Base-by-base conservation (phyloP, 352 stramenopile species). In the Phytopythium montanum region DNA sequence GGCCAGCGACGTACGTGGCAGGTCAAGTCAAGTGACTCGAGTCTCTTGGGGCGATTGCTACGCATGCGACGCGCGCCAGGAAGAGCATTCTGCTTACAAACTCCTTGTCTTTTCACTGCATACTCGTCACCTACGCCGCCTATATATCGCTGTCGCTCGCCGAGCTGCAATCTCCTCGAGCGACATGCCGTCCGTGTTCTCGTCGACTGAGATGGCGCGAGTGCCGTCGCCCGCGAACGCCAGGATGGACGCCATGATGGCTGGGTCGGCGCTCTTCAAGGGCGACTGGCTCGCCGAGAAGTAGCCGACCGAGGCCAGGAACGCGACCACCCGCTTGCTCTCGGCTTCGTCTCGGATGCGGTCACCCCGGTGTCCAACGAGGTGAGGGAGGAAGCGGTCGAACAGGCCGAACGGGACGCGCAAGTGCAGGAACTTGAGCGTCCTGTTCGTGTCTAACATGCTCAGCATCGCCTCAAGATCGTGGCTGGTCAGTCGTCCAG, bases 321-420 rank as follows among this genome's bases (percentile, higher is more conserved):
- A 72, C 31, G 57, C 61, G 10, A 72, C 21, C 29, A 45, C 55
- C 25, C 42, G 60, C 16, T 52, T 39, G 26, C 39, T 36, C 59
- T 69, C 53, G 25, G 58, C 12, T 23, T 48, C 34, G 14, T 57
- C 62, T 54, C 21, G 57, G 28, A 72, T 14, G 13, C 34, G 26
- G 31, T 69, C 65, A 16, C 65, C 53, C 12, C 61, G 65, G 46
- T 69, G 57, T 9, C 19, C 36, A 18, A 56, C 39, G 26, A 69
- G 66, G 21, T 58, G 57, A 21, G 62, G 65, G 54, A 69, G 66
- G 44, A 52, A 72, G 34, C 53, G 45, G 14, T 66, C 61, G 26
- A 69, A 69, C n/a, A 72, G 52, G 49, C 59, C 34, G 29, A 69
- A 72, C 16, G 56, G 26, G 31, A 72, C 59, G n/a, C 66, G 57